Conservation (phyloP, 148 eudicot species). For the Drosera capensis region DNA sequence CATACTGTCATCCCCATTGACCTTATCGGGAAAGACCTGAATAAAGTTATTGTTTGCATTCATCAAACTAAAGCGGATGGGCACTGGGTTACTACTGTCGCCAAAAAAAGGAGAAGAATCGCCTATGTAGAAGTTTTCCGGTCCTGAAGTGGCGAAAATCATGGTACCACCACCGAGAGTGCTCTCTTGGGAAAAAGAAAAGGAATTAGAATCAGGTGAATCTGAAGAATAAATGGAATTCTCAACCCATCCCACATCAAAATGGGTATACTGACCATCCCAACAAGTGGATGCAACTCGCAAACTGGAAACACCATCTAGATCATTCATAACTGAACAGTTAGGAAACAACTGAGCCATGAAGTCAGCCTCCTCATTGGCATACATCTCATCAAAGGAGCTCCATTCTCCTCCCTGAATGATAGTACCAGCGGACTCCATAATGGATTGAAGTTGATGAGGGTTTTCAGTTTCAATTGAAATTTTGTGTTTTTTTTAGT, state of each 20-base stretch:
- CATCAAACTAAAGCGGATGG: slow-evolving; percentile 12
- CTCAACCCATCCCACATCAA: slow-evolving; percentile 6
- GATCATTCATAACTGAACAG: slow-evolving; percentile 16
- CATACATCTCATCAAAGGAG: slow-evolving; percentile 28
- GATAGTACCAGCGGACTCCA: slow-evolving; percentile 21
- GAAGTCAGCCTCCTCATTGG: slow-evolving; percentile 45
- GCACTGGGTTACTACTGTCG: slow-evolving; percentile 7
- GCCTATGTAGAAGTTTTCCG: slow-evolving; percentile 13
- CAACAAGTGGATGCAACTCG: slow-evolving; percentile 11
- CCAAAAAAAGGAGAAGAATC: slow-evolving; percentile 12
- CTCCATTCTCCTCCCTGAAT: slow-evolving; percentile 48
- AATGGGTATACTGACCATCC: slow-evolving; percentile 8
- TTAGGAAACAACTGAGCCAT: slow-evolving; percentile 45
- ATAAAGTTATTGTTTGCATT: slow-evolving; percentile 4
- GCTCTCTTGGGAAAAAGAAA: slow-evolving; percentile 22
- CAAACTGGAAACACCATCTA: slow-evolving; percentile 9
- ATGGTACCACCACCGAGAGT: slow-evolving; percentile 8
- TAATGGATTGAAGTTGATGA: slow-evolving; percentile 6
- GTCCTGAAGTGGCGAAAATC: slow-evolving; percentile 12
- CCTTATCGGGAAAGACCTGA: slow-evolving; percentile 4
- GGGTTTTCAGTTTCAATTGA: slow-evolving; percentile 1
- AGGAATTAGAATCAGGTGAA: slow-evolving; percentile 7
- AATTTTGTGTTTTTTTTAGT: not conserved
- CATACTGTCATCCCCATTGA: slow-evolving; percentile 15
- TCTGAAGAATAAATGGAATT: slow-evolving; percentile 10